Evolutionary conservation across 2,329 filamentous ascomycete species (phyloP).

Genomic region (Colletotrichum aenigma): DNA sequence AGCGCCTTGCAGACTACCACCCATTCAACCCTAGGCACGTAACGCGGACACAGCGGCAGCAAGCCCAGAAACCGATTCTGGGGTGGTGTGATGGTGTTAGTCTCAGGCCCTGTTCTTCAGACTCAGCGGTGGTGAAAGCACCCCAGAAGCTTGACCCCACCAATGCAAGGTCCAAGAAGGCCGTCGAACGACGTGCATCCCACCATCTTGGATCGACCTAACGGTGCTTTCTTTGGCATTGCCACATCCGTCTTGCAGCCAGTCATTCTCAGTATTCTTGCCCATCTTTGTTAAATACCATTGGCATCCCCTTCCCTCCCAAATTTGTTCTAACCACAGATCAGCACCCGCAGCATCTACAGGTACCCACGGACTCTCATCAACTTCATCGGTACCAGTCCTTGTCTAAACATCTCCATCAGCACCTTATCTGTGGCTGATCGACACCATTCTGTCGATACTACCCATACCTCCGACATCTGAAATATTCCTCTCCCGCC

Average conservation of each 20-base stretch:
- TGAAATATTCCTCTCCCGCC: background rate
- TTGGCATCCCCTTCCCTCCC: background rate
- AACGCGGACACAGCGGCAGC: background rate
- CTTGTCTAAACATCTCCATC: background rate
- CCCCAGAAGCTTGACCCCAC: background rate
- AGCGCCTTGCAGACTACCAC: background rate
- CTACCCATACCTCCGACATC: background rate
- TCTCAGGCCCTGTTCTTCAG: background rate
- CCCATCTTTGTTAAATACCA: constrained; percentile 5
- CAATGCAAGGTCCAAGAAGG: background rate
- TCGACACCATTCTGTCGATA: background rate
- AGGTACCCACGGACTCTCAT: background rate
- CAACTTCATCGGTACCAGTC: background rate
- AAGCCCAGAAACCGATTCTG: background rate
- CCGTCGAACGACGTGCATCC: constrained; percentile 1
- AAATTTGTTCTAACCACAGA: background rate
- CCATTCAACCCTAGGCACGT: background rate
- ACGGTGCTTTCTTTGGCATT: constrained; percentile 13
- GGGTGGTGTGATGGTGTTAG: background rate
- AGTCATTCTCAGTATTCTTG: background rate
- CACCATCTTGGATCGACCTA: background rate
- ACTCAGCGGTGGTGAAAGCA: background rate
- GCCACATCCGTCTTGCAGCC: background rate
- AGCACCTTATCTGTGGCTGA: background rate
- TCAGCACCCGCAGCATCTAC: background rate